phyloP scores from a whole-genome alignment of 75 land plant genomes.

The Cunninghamia lanceolata region DNA sequence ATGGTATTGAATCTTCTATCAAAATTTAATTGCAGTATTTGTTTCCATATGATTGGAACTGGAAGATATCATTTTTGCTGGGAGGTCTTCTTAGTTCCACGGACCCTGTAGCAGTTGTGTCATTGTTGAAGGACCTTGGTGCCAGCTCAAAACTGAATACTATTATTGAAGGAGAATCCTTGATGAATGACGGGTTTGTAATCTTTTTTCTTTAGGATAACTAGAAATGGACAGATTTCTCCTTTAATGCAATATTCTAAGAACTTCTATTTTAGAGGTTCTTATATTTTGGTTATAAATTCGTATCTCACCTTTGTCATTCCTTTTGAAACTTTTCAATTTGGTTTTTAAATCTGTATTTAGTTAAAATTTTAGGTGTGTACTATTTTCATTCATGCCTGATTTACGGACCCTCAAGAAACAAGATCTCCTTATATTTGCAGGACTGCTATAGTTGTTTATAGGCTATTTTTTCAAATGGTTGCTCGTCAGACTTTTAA shows the following conservation, averaged over 20 bases:
- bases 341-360: neutral
- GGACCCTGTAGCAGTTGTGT: conserved; percentile 97
- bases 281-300: neutral
- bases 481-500: conserved; percentile 68
- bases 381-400: no score
- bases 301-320: neutral
- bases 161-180: conserved; percentile 96
- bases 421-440: neutral
- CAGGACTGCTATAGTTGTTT: conserved; percentile 99
- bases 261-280: neutral
- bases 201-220: neutral
- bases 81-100: conserved; percentile 99
- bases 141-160: conserved; percentile 97
- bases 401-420: neutral
- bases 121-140: conserved; percentile 89
- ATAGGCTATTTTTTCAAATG: conserved; percentile 77
- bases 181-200: conserved; percentile 98
- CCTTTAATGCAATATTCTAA: neutral
- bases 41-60: conserved; percentile 91
- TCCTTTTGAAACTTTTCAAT: neutral
- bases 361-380: neutral
- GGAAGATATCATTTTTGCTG: conserved; percentile 87
- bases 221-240: neutral
- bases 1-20: neutral
- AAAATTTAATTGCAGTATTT: conserved; percentile 37